Percentiles rank a stretch among this genome's conserved stretches.
phyloP scores from a whole-genome alignment of 2,329 filamentous ascomycete genomes.

The Hymenoscyphus infarciens region DNA sequence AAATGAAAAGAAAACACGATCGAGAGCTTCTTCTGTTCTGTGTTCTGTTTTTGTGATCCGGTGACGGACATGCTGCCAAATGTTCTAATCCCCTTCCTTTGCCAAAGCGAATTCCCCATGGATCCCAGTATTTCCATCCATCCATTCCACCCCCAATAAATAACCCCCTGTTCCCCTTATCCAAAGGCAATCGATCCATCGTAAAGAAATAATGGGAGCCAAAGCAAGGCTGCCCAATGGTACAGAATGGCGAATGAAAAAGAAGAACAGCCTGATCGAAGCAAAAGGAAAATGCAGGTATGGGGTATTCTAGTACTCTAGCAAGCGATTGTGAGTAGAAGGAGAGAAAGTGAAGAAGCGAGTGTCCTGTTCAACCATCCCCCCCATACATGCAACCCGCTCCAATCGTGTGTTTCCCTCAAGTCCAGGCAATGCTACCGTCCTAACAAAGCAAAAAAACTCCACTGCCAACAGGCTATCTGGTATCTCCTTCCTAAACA shows the following conservation, averaged over 20 bases:
- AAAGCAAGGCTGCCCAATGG: background rate
- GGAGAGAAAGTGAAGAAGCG: constrained; percentile 7
- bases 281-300: constrained; percentile 8
- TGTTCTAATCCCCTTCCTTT: constrained; percentile 6
- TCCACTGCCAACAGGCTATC: constrained; percentile 10
- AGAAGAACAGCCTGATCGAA: background rate
- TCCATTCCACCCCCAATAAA: constrained; percentile 1
- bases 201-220: background rate
- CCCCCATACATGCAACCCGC: constrained; percentile 9
- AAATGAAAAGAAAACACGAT: background rate
- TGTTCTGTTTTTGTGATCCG: constrained; percentile 10
- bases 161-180: background rate
- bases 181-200: background rate
- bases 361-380: constrained; percentile 8
- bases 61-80: constrained; percentile 10
- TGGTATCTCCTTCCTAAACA: constrained; percentile 14
- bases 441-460: constrained; percentile 12
- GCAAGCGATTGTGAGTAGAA: constrained; percentile 8
- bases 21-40: background rate
- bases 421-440: constrained; percentile 12
- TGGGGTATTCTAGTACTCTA: constrained; percentile 13
- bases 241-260: background rate
- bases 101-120: constrained; percentile 6
- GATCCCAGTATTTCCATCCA: background rate
- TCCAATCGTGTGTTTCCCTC: constrained; percentile 6